These are phyloP conservation scores for Penicillium pulvis DNA, from an alignment of 495 filamentous ascomycete species.

Conservation along the genomic window DNA sequence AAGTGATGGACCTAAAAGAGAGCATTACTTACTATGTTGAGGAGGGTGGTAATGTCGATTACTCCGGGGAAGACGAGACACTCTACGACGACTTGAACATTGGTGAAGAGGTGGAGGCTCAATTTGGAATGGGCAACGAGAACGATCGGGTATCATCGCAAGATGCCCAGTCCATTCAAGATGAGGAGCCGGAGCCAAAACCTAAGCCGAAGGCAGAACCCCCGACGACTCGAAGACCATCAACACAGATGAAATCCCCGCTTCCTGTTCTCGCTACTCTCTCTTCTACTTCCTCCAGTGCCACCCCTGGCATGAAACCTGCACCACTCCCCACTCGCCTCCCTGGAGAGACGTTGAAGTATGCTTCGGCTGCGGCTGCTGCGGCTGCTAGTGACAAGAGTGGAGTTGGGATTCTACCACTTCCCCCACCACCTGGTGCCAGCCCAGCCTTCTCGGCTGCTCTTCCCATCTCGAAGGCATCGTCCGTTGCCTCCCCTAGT, in stretches of 20 bases:
- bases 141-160: slow-evolving; percentile 90
- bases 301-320: slow-evolving; percentile 83
- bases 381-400: slow-evolving; percentile 91
- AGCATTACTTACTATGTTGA: slow-evolving; percentile 93
- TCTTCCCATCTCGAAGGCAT: slow-evolving; percentile 47
- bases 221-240: slow-evolving; percentile 68
- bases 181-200: slow-evolving; percentile 71
- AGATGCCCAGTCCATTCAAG: slow-evolving; percentile 89
- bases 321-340: slow-evolving; percentile 82
- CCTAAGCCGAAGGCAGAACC: slow-evolving; percentile 50
- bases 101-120: slow-evolving; percentile 80
- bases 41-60: slow-evolving; percentile 84
- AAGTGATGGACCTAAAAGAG: slow-evolving; percentile 86
- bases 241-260: slow-evolving; percentile 90
- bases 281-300: slow-evolving; percentile 53
- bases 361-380: slow-evolving; percentile 93
- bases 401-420: slow-evolving; percentile 84
- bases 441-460: slow-evolving; percentile 47
- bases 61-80: slow-evolving; percentile 80
- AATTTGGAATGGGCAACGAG: slow-evolving; percentile 79
- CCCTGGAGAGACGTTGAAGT: slow-evolving; percentile 89
- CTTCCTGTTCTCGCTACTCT: slow-evolving; percentile 87
- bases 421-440: slow-evolving; percentile 82
- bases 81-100: slow-evolving; percentile 95
- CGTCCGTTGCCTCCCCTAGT: slow-evolving; percentile 56